Conservation (phyloP, 73 alveolate genomes). For the Paramecium tetraurelia region DNA sequence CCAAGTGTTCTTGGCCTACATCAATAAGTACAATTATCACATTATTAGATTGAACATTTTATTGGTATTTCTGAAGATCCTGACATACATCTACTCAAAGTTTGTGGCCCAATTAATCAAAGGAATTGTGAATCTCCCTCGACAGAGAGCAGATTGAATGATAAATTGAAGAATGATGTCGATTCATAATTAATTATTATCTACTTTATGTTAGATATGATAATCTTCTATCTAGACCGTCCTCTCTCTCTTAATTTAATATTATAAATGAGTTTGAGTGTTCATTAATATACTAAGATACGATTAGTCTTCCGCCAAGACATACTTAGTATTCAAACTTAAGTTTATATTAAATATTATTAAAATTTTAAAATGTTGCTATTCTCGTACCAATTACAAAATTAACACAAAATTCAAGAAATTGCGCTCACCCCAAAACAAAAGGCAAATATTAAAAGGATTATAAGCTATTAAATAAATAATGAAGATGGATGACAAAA, state of each 20-base stretch:
- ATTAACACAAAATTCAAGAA: background rate
- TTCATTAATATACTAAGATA: background rate
- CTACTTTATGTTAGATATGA: background rate
- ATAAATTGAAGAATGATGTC: background rate
- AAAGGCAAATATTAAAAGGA: slow-evolving; percentile 24
- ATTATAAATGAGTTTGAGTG: no score
- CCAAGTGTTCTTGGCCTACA: slow-evolving; percentile 29
- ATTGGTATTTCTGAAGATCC: slow-evolving; percentile 12
- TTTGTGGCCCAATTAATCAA: slow-evolving; percentile 35
- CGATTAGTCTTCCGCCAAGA: background rate
- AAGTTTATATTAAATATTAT: background rate
- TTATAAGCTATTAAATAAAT: background rate
- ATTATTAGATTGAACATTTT: background rate
- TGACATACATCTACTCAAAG: slow-evolving; percentile 32
- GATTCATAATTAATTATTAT: background rate
- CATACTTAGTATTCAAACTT: background rate
- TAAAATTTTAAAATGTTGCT: background rate
- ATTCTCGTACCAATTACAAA: background rate
- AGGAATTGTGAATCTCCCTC: slow-evolving; percentile 32
- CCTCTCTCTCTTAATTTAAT: no score
- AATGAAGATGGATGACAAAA: background rate
- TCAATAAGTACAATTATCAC: background rate
- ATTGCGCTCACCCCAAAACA: background rate
- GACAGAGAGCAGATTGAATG: slow-evolving; percentile 27
- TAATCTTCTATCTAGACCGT: no score